These are phyloP conservation scores for Neurospora pannonica DNA, from an alignment of 495 filamentous ascomycete species.

Conservation along the genomic window DNA sequence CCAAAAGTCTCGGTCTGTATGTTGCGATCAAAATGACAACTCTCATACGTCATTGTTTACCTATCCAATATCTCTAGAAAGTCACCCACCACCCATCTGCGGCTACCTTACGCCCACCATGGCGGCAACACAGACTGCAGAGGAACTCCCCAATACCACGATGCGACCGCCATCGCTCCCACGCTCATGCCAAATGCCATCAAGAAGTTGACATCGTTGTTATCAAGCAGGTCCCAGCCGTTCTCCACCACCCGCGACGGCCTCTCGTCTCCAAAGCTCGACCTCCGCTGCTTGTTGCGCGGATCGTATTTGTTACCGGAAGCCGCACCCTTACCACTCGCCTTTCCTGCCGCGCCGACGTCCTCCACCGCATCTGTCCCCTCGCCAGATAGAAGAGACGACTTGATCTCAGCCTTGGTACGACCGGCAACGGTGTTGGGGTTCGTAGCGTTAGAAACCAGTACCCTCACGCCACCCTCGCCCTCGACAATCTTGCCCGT, in stretches of 20 bases:
- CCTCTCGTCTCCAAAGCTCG: slow-evolving; percentile 45
- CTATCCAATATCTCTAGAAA: neutral
- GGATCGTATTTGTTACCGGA: slow-evolving; percentile 29
- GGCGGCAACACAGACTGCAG: slow-evolving; percentile 25
- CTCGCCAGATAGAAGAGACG: slow-evolving; percentile 23
- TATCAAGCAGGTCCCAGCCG: slow-evolving; percentile 73
- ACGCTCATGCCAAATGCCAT: slow-evolving; percentile 81
- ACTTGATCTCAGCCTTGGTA: slow-evolving; percentile 29
- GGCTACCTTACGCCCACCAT: neutral
- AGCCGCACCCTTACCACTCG: slow-evolving; percentile 9
- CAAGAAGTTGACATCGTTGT: slow-evolving; percentile 85
- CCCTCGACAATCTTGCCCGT: slow-evolving; percentile 87
- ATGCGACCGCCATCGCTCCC: slow-evolving; percentile 58
- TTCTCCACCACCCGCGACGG: slow-evolving; percentile 63
- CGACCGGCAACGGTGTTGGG: slow-evolving; percentile 10
- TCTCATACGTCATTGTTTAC: neutral
- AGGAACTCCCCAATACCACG: slow-evolving; percentile 43
- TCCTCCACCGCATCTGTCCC: slow-evolving; percentile 26
- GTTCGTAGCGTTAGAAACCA: slow-evolving; percentile 24
- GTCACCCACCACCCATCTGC: neutral
- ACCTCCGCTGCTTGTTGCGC: slow-evolving; percentile 30
- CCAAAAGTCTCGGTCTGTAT: neutral
- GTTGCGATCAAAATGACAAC: neutral
- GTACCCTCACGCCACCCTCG: slow-evolving; percentile 68
- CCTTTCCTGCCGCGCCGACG: neutral